phyloP scores from a whole-genome alignment of 305 asterid genomes.

The Nicotiana rustica region DNA sequence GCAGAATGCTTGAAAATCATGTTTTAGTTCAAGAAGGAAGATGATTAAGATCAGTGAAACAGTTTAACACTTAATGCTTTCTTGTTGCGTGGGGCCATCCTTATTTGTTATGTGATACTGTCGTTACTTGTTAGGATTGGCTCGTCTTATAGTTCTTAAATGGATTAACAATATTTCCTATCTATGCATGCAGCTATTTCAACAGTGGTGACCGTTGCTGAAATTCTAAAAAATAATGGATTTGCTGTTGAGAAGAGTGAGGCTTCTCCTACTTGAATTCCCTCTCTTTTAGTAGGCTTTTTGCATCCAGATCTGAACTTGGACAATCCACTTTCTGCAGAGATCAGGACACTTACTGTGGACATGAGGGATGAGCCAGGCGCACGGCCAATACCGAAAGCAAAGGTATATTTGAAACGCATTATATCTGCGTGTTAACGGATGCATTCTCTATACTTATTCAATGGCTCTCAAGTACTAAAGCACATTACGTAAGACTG shows the following conservation, averaged over 20 bases:
- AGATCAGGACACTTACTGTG: constrained; percentile 72
- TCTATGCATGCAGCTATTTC: constrained; percentile 59
- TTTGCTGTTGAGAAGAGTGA: constrained; percentile 72
- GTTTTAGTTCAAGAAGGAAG: not conserved
- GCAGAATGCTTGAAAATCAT: not conserved
- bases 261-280: not conserved
- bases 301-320: not conserved
- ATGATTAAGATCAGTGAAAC: not conserved
- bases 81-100: not conserved
- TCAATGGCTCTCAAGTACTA: not conserved
- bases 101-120: not conserved
- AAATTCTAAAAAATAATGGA: constrained; percentile 72
- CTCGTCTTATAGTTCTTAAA: not conserved
- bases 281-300: not conserved
- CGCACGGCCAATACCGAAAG: constrained; percentile 66
- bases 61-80: not conserved
- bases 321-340: constrained; percentile 39
- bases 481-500: not conserved
- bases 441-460: not conserved
- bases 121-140: not conserved
- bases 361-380: constrained; percentile 75
- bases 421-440: not conserved
- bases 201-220: constrained; percentile 74
- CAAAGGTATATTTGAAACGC: constrained; percentile 50
- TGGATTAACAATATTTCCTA: not conserved